A percentile compares a stretch with the other conserved stretches of the same genome.
These are phyloP conservation scores for Euphorbia schlechtendalii DNA, from an alignment of 441 rosid species.

Conservation along the genomic window DNA sequence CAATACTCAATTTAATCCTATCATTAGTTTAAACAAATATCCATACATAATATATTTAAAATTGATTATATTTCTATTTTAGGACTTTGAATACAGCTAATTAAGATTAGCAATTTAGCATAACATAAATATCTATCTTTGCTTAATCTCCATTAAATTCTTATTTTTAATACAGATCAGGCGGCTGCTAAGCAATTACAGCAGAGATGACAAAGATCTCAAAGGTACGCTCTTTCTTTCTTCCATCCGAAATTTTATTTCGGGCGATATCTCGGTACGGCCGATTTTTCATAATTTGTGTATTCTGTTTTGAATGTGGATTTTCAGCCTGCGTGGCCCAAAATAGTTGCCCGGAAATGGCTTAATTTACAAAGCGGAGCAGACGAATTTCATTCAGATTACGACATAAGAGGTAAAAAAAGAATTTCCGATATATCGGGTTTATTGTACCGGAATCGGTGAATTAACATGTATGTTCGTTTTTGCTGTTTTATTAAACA, in stretches of 20 bases:
- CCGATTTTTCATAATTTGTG: too few relatives aligned
- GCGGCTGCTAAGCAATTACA: conserved; percentile 32
- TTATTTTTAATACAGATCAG: too few relatives aligned
- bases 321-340: conserved; percentile 75
- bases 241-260: too few relatives aligned
- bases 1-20: conserved; percentile 13
- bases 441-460: too few relatives aligned
- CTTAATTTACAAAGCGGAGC: conserved; percentile 56
- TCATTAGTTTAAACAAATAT: conserved; percentile 11
- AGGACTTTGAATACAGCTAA: conserved; percentile 8
- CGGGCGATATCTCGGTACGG: too few relatives aligned
- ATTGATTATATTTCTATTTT: conserved; percentile 14
- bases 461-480: too few relatives aligned
- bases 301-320: neutral
- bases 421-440: too few relatives aligned
- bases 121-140: neutral
- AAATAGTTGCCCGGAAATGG: conserved; percentile 67
- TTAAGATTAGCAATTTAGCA: neutral
- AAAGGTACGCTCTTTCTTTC: conserved; percentile 37
- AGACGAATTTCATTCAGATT: conserved; percentile 71
- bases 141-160: too few relatives aligned
- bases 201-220: conserved; percentile 43
- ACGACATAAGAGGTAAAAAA: conserved; percentile 22
- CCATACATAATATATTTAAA: neutral
- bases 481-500: too few relatives aligned